phyloP scores from a whole-genome alignment of 2,329 filamentous ascomycete species.

The Pseudogymnoascus sp. region DNA sequence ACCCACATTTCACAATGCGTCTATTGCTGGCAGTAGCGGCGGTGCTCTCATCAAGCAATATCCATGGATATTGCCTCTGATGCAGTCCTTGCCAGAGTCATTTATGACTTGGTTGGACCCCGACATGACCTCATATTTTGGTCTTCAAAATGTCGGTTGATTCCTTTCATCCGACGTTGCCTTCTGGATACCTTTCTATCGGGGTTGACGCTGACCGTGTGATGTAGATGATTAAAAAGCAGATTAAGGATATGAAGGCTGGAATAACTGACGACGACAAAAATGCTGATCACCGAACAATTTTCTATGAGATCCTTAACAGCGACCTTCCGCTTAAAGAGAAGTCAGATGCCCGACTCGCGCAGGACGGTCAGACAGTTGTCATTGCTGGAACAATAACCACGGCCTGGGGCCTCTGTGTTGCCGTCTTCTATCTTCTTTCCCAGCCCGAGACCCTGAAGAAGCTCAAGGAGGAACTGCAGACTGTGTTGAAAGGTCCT shows the following conservation, averaged over 20 bases:
- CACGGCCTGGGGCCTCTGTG: constrained; percentile 26
- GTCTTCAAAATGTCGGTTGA: constrained; percentile 12
- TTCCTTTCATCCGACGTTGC: background rate
- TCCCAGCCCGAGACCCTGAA: constrained; percentile 23
- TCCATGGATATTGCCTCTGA: constrained; percentile 13
- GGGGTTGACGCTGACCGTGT: background rate
- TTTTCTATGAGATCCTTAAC: constrained; percentile 22
- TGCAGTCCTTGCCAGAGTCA: constrained; percentile 11
- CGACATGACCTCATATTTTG: constrained; percentile 14
- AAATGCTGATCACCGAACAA: constrained; percentile 17
- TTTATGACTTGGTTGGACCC: constrained; percentile 12
- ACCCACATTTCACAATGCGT: constrained; percentile 15
- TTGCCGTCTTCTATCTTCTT: constrained; percentile 30
- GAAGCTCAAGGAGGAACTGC: constrained; percentile 29
- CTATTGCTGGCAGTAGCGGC: constrained; percentile 12
- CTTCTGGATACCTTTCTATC: background rate
- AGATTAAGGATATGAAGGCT: constrained; percentile 9
- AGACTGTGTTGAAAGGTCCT: constrained; percentile 13
- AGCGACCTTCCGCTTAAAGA: constrained; percentile 28
- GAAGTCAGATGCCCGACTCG: constrained; percentile 26
- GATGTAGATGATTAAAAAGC: constrained; percentile 9
- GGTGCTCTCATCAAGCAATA: constrained; percentile 18
- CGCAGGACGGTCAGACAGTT: constrained; percentile 25
- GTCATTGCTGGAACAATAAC: constrained; percentile 32
- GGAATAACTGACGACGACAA: constrained; percentile 9